Percentiles rank a stretch among this genome's conserved stretches.
These are phyloP conservation scores for Blechomonas ayalai DNA, from an alignment of 208 protist species.

Conservation along the genomic window DNA sequence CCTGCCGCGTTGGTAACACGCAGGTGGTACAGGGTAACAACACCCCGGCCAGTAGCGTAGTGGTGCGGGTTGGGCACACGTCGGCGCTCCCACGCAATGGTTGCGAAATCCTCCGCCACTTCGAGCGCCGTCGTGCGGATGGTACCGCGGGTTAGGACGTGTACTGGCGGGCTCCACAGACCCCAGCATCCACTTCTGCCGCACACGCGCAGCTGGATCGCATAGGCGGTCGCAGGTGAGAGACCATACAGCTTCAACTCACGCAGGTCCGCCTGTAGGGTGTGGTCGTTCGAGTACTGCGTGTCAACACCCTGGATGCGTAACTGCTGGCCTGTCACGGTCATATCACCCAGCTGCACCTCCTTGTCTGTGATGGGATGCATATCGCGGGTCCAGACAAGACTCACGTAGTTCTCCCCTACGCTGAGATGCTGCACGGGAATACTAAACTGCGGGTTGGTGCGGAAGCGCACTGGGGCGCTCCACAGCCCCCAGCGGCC, in stretches of 20 bases:
- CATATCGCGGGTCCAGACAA: slow-evolving; percentile 75
- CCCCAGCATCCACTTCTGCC: slow-evolving; percentile 83
- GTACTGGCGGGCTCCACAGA: slow-evolving; percentile 72
- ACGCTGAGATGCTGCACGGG: slow-evolving; percentile 81
- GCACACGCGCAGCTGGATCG: slow-evolving; percentile 80
- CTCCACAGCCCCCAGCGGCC: slow-evolving; percentile 89
- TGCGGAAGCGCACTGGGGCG: slow-evolving; percentile 73
- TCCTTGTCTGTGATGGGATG: slow-evolving; percentile 22
- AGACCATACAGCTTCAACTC: slow-evolving; percentile 87
- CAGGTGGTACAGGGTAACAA: slow-evolving; percentile 86
- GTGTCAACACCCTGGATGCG: slow-evolving; percentile 81
- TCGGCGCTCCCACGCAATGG: slow-evolving; percentile 81
- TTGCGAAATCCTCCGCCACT: slow-evolving; percentile 85
- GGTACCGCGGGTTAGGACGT: slow-evolving; percentile 83
- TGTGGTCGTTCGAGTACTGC: slow-evolving; percentile 74
- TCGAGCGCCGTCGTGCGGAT: slow-evolving; percentile 77
- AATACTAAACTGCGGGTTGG: slow-evolving; percentile 82
- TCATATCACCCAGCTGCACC: slow-evolving; percentile 74
- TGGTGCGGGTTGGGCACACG: slow-evolving; percentile 69
- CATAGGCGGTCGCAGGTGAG: slow-evolving; percentile 78
- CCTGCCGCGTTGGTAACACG: slow-evolving; percentile 78
- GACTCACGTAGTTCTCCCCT: slow-evolving; percentile 90
- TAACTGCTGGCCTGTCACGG: slow-evolving; percentile 83
- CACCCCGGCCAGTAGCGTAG: slow-evolving; percentile 76
- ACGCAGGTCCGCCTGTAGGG: slow-evolving; percentile 64